phyloP scores from a whole-genome alignment of 768 basidiomycete species.

The Galerina marginata region DNA sequence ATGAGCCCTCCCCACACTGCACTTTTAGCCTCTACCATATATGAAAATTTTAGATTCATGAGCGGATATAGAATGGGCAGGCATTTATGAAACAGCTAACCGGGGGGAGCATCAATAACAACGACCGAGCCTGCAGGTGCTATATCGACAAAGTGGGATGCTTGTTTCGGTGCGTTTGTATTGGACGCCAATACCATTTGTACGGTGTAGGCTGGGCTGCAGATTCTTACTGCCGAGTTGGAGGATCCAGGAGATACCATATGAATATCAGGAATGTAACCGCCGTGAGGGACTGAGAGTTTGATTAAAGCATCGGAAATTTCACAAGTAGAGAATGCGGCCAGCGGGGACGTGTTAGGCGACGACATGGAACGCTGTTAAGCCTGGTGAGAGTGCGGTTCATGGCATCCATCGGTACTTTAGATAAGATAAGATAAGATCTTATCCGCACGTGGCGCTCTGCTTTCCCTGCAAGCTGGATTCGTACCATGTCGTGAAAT shows the following conservation, averaged over 20 bases:
- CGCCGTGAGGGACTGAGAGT: slow-evolving; percentile 72
- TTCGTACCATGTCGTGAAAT: neutral
- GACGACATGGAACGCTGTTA: slow-evolving; percentile 16
- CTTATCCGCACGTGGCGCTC: slow-evolving; percentile 8
- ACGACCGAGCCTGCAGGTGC: slow-evolving; percentile 68
- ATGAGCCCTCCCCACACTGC: slow-evolving; percentile 95
- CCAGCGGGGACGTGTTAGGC: slow-evolving; percentile 25
- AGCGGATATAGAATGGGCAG: slow-evolving; percentile 20
- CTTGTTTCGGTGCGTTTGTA: slow-evolving; percentile 62
- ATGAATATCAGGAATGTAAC: slow-evolving; percentile 80
- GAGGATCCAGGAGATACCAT: slow-evolving; percentile 52
- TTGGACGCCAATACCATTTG: slow-evolving; percentile 73
- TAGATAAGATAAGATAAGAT: slow-evolving; percentile 25
- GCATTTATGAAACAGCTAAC: slow-evolving; percentile 42
- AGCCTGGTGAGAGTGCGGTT: too few relatives aligned
- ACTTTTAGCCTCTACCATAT: slow-evolving; percentile 62
- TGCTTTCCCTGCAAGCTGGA: too few relatives aligned
- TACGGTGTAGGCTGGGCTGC: slow-evolving; percentile 88
- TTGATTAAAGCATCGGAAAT: slow-evolving; percentile 90
- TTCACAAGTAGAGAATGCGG: slow-evolving; percentile 73
- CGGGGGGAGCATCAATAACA: slow-evolving; percentile 74
- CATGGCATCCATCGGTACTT: slow-evolving; percentile 8
- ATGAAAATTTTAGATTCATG: slow-evolving; percentile 7
- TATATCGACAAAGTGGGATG: slow-evolving; percentile 83
- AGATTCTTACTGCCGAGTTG: slow-evolving; percentile 42